Evolutionary conservation across 306 rosid genomes (phyloP), one percentile per base, ranked within the genome.

Genomic region (Begonia peltatifolia): DNA sequence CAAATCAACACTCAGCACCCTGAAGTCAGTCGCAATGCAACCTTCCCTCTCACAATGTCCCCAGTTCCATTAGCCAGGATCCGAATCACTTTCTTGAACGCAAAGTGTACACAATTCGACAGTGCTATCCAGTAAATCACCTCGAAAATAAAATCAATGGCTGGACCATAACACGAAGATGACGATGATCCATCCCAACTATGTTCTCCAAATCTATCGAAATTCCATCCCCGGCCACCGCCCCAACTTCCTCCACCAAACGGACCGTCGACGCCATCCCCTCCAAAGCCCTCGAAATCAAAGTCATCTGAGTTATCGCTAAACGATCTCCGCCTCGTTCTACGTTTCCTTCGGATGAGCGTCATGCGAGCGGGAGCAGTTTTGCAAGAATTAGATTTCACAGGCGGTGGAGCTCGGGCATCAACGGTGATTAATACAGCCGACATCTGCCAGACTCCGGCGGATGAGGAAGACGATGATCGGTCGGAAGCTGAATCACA

Each of bases 111-210:
- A 57, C 97, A 89, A 61, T 83, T 85, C 60, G 85, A 80, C 0
- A 89, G 83, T 67, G 79, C 79, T 38, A 89, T 85, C 95, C 95
- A 85, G 11, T 79, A 80, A 16, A 89, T 61, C 67, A 83, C 94
- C 73, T 83, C 82, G 66, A 85, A 89, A 52, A 89, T 81, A 51
- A 89, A 89, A 73, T 85, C 80, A 18, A 82, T 74, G 3, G 95
- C 94, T 12, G 95, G 90, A 49, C 80, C 92, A 6, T 80, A 70
- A 58, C 73, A 46, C 5, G 94, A 84, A 3, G 73, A 67, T 3
- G 90, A 68, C 4, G 85, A 71, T 0, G 74, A 59, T 52, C 81
- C 93, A 17, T 85, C 92, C 87, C 87, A 82, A 70, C 47, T 62
- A 47, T 69, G 52, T 30, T 84, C 93, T 20, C 94, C 97, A 50